Conservation (phyloP, 2,329 filamentous ascomycete species). For the Dendryphion nanum region DNA sequence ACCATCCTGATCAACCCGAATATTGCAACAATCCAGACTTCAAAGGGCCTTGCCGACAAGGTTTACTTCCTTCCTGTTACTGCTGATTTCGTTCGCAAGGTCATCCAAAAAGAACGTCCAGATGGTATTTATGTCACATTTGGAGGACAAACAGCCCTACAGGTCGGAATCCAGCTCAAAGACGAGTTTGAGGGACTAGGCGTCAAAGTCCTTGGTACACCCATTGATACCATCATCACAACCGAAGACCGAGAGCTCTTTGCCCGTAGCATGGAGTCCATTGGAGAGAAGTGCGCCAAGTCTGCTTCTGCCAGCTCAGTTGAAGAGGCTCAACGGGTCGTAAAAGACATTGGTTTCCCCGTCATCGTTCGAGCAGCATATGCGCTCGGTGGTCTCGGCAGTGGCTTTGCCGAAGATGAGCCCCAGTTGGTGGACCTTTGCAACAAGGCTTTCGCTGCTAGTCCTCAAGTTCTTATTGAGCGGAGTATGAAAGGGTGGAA, state of each 20-base stretch:
- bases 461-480: constrained; percentile 94
- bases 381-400: constrained; percentile 89
- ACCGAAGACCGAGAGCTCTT: constrained; percentile 98
- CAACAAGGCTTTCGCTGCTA: constrained; percentile 91
- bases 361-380: constrained; percentile 97
- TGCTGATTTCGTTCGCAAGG: constrained; percentile 94
- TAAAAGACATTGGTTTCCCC: constrained; percentile 90
- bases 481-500: constrained; percentile 99
- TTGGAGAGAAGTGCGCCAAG: constrained; percentile 96
- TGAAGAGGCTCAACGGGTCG: constrained; percentile 83
- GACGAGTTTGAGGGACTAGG: constrained; percentile 93
- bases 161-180: constrained; percentile 95
- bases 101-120: constrained; percentile 90
- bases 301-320: constrained; percentile 88
- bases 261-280: constrained; percentile 96
- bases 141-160: constrained; percentile 94
- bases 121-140: constrained; percentile 98
- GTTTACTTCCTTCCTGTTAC: constrained; percentile 98
- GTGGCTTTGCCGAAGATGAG: constrained; percentile 91
- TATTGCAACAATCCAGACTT: constrained; percentile 98
- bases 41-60: constrained; percentile 95
- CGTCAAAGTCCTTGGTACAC: constrained; percentile 91
- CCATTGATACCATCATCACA: constrained; percentile 97
- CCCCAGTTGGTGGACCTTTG: constrained; percentile 81
- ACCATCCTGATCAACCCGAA: constrained; percentile 98